These are phyloP conservation scores for Bacterosira constricta DNA, from an alignment of 108 stramenopile genomes.

Conservation along the genomic window DNA sequence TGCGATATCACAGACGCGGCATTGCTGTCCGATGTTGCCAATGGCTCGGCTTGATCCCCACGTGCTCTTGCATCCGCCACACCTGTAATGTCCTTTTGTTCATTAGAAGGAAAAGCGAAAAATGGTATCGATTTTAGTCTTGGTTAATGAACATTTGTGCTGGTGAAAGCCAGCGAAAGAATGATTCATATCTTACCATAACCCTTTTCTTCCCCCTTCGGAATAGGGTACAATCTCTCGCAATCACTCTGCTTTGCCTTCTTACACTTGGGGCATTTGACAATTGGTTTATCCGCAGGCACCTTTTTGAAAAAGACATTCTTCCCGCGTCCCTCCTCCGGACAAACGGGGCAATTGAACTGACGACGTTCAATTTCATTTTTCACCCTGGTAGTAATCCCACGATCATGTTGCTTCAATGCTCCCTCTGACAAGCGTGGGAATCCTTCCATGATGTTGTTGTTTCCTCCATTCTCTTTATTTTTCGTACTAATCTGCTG, in stretches of 20 bases:
- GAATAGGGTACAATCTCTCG: constrained; percentile 34
- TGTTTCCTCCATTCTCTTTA: not conserved
- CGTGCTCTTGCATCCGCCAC: constrained; percentile 20
- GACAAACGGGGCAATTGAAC: constrained; percentile 54
- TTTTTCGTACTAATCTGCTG: no score
- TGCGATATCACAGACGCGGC: constrained; percentile 9
- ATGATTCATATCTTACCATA: constrained; percentile 20
- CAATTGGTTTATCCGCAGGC: constrained; percentile 36
- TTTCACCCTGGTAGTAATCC: not conserved
- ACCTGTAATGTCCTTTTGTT: constrained; percentile 23
- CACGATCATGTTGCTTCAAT: constrained; percentile 21
- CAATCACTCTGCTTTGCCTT: constrained; percentile 23
- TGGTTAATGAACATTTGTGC: no score
- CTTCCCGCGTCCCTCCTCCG: constrained; percentile 38
- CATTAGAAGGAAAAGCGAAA: not conserved
- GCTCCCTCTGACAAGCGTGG: constrained; percentile 7
- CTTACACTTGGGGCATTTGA: constrained; percentile 48
- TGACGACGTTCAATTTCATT: constrained; percentile 46
- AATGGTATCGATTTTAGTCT: not conserved
- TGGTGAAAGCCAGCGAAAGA: not conserved
- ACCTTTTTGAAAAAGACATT: constrained; percentile 48
- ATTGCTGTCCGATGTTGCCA: constrained; percentile 37
- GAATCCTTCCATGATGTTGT: not conserved
- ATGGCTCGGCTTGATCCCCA: constrained; percentile 46
- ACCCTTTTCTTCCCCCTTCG: constrained; percentile 41